phyloP scores from a whole-genome alignment of 441 rosid genomes.

The Populus hybrid region DNA sequence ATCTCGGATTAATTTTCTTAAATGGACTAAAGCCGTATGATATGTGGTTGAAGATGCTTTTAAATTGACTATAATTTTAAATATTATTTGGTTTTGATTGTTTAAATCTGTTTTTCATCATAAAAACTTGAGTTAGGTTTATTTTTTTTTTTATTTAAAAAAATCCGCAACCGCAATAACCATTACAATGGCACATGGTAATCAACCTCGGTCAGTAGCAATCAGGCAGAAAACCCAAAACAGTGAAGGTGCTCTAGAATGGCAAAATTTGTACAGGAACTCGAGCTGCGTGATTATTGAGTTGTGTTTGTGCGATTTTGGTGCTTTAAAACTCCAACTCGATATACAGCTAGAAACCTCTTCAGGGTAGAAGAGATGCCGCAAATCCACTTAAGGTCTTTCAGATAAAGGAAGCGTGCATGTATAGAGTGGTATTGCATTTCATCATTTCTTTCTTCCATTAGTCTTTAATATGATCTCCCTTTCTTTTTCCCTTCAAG shows the following conservation, averaged over 20 bases:
- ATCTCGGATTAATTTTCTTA: background rate
- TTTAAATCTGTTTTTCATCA: background rate
- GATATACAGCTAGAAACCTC: background rate
- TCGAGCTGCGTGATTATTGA: constrained; percentile 1
- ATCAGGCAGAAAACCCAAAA: background rate
- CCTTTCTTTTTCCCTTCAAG: constrained; percentile 23
- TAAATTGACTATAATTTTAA: too few species aligned
- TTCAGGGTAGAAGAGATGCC: background rate
- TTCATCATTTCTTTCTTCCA: background rate
- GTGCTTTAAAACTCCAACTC: background rate
- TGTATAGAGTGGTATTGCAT: background rate
- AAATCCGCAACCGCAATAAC: background rate
- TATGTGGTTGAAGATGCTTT: background rate
- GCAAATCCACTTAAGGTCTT: background rate
- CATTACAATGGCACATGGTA: background rate
- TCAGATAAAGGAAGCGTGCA: background rate
- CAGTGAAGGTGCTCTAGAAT: background rate
- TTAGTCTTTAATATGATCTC: background rate
- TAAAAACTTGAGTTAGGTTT: background rate
- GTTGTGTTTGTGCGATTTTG: background rate
- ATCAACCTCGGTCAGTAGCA: background rate
- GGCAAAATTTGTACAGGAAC: background rate
- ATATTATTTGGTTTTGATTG: background rate
- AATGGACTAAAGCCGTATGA: background rate
- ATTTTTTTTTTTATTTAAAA: too few species aligned